Percentiles rank a stretch among this genome's conserved stretches.
These are phyloP conservation scores for Rubroboletus pulcherrimus DNA, from an alignment of 768 basidiomycete species.

Conservation along the genomic window DNA sequence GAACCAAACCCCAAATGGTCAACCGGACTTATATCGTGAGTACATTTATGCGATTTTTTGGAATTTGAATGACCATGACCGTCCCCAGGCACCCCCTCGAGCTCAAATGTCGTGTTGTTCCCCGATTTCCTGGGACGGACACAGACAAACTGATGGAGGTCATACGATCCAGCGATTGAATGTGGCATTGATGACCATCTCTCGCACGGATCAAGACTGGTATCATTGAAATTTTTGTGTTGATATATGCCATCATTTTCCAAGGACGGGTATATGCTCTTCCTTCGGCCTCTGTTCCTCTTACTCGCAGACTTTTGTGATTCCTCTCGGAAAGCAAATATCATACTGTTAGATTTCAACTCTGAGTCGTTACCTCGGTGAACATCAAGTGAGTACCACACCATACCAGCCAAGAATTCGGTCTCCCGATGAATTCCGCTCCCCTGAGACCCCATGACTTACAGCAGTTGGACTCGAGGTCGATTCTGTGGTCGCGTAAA, in stretches of 20 bases:
- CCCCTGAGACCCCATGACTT: neutral
- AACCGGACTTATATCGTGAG: constrained; percentile 29
- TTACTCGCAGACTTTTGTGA: neutral
- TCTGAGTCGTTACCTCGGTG: neutral
- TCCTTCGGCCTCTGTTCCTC: no score
- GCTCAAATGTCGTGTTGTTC: constrained; percentile 27
- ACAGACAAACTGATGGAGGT: constrained; percentile 14
- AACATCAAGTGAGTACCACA: neutral
- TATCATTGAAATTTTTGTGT: neutral
- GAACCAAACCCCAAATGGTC: constrained; percentile 27
- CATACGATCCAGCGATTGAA: constrained; percentile 12
- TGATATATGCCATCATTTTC: neutral
- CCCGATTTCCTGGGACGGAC: constrained; percentile 17
- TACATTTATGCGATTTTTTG: neutral
- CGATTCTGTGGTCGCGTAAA: neutral
- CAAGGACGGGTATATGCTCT: neutral
- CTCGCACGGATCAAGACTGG: neutral
- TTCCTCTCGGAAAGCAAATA: neutral
- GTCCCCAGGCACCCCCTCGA: constrained; percentile 25
- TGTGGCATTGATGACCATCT: neutral
- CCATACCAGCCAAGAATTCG: neutral
- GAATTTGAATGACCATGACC: constrained; percentile 1
- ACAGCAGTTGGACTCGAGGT: neutral
- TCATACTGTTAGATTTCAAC: neutral
- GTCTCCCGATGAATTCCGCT: neutral